Conservation (phyloP, 768 basidiomycete species). For the Tricholoma bakamatsutake region DNA sequence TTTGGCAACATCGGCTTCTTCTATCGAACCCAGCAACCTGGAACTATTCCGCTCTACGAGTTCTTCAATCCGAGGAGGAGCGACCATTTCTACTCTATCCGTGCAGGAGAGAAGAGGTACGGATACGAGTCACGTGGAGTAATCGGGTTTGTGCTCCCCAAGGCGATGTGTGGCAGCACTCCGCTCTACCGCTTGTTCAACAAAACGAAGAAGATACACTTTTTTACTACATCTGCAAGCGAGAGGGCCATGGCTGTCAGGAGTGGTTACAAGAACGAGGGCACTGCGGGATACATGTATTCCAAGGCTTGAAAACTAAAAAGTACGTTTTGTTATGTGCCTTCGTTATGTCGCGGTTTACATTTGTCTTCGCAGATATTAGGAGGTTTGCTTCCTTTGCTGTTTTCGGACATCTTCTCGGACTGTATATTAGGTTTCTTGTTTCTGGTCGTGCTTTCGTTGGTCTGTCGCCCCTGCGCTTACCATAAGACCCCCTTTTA, state of each 20-base stretch:
- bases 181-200: slow-evolving; percentile 10
- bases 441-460: neutral
- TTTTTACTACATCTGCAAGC: slow-evolving; percentile 7
- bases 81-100: slow-evolving; percentile 7
- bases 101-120: neutral
- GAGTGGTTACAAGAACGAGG: slow-evolving; percentile 8
- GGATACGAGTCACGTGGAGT: slow-evolving; percentile 8
- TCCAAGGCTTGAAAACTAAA: neutral
- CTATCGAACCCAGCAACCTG: neutral
- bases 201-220: slow-evolving; percentile 1
- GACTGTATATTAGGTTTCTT: neutral
- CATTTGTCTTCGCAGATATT: neutral
- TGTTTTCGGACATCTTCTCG: neutral
- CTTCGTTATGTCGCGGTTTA: neutral
- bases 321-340: neutral
- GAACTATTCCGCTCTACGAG: neutral
- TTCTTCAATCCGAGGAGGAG: neutral
- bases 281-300: slow-evolving; percentile 8
- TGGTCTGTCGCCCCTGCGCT: neutral
- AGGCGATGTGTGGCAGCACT: neutral
- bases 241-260: slow-evolving; percentile 5
- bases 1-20: neutral
- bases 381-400: neutral
- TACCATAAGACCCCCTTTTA: neutral
- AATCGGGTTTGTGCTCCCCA: slow-evolving; percentile 4